These are phyloP conservation scores for Trichodelitschia bisporula DNA, from an alignment of 495 filamentous ascomycete genomes.

Conservation along the genomic window DNA sequence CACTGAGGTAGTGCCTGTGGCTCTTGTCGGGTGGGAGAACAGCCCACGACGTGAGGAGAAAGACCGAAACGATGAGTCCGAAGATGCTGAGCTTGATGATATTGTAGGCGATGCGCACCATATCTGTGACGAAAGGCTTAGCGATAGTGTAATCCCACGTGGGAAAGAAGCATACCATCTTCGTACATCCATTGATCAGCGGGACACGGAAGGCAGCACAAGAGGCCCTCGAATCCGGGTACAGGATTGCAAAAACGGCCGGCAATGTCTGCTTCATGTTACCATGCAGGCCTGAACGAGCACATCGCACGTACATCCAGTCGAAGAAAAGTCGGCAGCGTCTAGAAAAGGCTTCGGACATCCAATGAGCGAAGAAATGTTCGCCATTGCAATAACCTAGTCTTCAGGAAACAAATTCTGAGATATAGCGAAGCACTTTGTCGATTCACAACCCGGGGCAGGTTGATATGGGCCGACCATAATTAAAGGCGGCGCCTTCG, in stretches of 20 bases:
- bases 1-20: slow-evolving; percentile 14
- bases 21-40: slow-evolving; percentile 12
- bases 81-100: slow-evolving; percentile 11
- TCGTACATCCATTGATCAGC: slow-evolving; percentile 13
- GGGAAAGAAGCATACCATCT: slow-evolving; percentile 6
- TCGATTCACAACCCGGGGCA: no score
- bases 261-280: slow-evolving; percentile 7
- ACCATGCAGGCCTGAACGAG: background rate
- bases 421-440: no score
- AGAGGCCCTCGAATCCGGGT: slow-evolving; percentile 4
- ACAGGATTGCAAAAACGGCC: slow-evolving; percentile 13
- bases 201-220: slow-evolving; percentile 17
- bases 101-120: slow-evolving; percentile 1
- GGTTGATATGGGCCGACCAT: no score
- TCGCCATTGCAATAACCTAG: no score
- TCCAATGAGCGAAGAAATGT: no score
- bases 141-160: no score
- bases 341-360: slow-evolving; percentile 13
- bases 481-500: no score
- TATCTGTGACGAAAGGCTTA: no score
- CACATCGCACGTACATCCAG: slow-evolving; percentile 10
- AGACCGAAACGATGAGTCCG: slow-evolving; percentile 13
- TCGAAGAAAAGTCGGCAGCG: slow-evolving; percentile 4
- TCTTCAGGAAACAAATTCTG: no score
- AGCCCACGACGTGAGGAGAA: slow-evolving; percentile 15